These are phyloP conservation scores for Pistacia vera DNA, from an alignment of 345 rosid species.

Conservation along the genomic window DNA sequence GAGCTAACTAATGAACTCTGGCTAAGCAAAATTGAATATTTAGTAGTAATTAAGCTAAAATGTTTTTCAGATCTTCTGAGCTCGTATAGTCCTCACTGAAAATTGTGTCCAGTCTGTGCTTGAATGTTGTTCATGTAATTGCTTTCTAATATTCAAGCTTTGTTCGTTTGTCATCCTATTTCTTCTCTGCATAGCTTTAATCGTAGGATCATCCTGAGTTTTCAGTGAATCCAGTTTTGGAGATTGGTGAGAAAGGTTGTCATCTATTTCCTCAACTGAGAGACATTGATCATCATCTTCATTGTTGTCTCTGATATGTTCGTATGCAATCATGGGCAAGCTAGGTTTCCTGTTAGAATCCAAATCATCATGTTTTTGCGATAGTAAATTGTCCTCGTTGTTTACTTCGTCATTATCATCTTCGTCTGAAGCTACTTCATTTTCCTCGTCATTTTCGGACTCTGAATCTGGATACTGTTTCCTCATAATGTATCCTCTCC, in stretches of 20 bases:
- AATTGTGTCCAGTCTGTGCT: constrained; percentile 16
- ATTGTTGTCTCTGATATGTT: background rate
- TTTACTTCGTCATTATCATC: background rate
- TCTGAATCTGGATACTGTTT: constrained; percentile 8
- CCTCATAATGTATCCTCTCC: background rate
- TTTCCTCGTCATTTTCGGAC: background rate
- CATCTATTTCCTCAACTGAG: constrained; percentile 10
- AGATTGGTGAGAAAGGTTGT: constrained; percentile 11
- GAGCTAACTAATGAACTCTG: background rate
- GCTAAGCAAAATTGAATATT: background rate
- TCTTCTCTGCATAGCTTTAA: constrained; percentile 6
- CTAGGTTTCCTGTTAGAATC: background rate
- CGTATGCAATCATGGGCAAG: background rate
- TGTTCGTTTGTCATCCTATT: background rate
- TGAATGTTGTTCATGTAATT: constrained; percentile 10
- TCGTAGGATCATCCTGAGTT: background rate
- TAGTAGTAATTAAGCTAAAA: background rate
- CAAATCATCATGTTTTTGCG: constrained; percentile 7
- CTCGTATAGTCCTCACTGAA: constrained; percentile 31
- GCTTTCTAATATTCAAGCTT: constrained; percentile 2
- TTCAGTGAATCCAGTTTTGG: background rate
- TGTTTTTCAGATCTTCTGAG: background rate
- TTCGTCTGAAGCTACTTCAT: background rate
- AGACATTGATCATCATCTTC: constrained; percentile 8
- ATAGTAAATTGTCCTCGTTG: background rate